A percentile compares a stretch with the other conserved stretches of the same genome.
Conservation (phyloP, 306 rosid genomes). For the Gastrolobium bilobum region DNA sequence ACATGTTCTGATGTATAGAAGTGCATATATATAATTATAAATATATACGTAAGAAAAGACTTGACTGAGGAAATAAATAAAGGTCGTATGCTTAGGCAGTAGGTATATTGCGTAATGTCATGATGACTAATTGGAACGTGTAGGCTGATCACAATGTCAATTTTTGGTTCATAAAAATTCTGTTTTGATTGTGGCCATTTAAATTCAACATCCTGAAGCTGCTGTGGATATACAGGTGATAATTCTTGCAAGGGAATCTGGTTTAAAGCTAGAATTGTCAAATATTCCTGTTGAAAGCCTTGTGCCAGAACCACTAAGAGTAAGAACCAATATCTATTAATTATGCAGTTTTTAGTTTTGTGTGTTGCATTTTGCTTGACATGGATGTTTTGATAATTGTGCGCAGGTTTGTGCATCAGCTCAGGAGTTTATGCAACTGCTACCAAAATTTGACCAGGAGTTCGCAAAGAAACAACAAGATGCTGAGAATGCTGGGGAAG, state of each 20-base stretch:
- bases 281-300: slow-evolving; percentile 93
- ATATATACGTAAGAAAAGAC: slow-evolving; percentile 14
- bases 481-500: slow-evolving; percentile 91
- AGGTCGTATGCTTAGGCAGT: slow-evolving; percentile 9
- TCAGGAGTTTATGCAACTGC: slow-evolving; percentile 85
- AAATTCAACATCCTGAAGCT: slow-evolving; percentile 34
- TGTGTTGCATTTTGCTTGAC: slow-evolving; percentile 42
- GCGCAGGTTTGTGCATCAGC: slow-evolving; percentile 81
- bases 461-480: slow-evolving; percentile 67
- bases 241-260: slow-evolving; percentile 97
- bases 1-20: slow-evolving; percentile 2
- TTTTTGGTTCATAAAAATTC: slow-evolving; percentile 31
- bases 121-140: slow-evolving; percentile 13
- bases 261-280: slow-evolving; percentile 87
- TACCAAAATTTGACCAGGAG: slow-evolving; percentile 77
- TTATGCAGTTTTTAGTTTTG: slow-evolving; percentile 38
- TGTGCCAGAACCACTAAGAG: slow-evolving; percentile 89
- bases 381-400: slow-evolving; percentile 38
- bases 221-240: slow-evolving; percentile 71
- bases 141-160: slow-evolving; percentile 11
- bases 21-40: not conserved
- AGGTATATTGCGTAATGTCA: slow-evolving; percentile 13
- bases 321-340: slow-evolving; percentile 52
- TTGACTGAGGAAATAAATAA: slow-evolving; percentile 29
- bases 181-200: slow-evolving; percentile 24